Conservation (phyloP, 257 asterid species). For the Capsicum rhomboideum region DNA sequence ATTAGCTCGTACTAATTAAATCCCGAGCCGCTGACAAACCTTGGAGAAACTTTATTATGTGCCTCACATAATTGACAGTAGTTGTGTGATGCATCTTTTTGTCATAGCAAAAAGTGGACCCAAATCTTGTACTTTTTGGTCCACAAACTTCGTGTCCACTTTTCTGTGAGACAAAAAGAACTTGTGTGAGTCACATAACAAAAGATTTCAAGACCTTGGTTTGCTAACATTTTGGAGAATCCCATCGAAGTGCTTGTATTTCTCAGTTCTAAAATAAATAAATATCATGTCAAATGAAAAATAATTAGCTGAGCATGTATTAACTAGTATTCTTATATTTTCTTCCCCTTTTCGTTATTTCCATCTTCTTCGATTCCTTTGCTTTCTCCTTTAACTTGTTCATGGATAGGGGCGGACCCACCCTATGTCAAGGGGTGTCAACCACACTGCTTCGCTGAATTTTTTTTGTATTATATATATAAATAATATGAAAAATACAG, state of each 20-base stretch:
- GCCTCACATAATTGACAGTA: neutral
- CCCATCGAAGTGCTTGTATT: neutral
- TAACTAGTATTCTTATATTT: neutral
- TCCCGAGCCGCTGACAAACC: neutral
- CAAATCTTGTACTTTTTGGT: neutral
- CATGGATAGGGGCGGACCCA: too few relatives aligned
- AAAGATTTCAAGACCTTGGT: neutral
- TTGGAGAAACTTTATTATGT: neutral
- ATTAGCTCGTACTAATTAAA: neutral
- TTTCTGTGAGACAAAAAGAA: neutral
- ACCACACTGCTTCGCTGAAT: too few relatives aligned
- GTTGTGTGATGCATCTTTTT: neutral
- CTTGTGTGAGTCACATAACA: neutral
- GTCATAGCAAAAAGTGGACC: neutral
- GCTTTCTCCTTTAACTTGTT: conserved; percentile 25
- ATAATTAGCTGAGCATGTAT: neutral
- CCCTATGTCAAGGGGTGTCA: too few relatives aligned
- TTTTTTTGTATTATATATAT: too few relatives aligned
- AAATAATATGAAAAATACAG: too few relatives aligned
- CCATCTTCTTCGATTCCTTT: neutral
- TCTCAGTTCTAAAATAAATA: neutral
- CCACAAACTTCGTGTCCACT: too few relatives aligned
- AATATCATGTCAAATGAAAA: neutral
- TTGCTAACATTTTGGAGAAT: neutral
- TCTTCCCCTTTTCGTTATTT: neutral